phyloP scores from a whole-genome alignment of 495 filamentous ascomycete species.

The Lepraria neglecta region DNA sequence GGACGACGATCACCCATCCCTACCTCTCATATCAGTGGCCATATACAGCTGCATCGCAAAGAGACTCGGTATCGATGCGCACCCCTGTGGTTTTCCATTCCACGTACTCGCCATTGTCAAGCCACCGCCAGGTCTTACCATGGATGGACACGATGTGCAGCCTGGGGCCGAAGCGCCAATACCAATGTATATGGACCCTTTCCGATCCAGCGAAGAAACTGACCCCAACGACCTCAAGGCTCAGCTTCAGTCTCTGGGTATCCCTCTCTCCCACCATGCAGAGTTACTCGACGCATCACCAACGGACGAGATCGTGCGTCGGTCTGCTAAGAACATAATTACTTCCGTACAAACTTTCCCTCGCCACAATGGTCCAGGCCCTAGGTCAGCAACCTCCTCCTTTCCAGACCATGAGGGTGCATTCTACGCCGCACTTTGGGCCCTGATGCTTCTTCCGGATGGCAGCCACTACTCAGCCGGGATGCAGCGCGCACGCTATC shows the following conservation, averaged over 20 bases:
- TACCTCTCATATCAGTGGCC: slow-evolving; percentile 72
- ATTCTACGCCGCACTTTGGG: slow-evolving; percentile 74
- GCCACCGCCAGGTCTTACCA: slow-evolving; percentile 50
- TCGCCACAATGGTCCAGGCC: slow-evolving; percentile 23
- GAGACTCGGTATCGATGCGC: slow-evolving; percentile 61
- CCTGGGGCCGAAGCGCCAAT: slow-evolving; percentile 35
- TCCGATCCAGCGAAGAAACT: slow-evolving; percentile 61
- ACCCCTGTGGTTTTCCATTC: slow-evolving; percentile 67
- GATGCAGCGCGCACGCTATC: slow-evolving; percentile 52
- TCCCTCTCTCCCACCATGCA: slow-evolving; percentile 45
- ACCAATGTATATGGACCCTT: slow-evolving; percentile 80
- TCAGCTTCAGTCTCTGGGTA: slow-evolving; percentile 59
- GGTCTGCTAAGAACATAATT: slow-evolving; percentile 76
- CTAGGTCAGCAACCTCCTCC: slow-evolving; percentile 30
- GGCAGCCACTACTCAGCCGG: slow-evolving; percentile 36
- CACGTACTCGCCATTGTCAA: slow-evolving; percentile 72
- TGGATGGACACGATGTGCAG: slow-evolving; percentile 54
- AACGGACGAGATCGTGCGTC: slow-evolving; percentile 60
- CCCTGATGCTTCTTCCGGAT: slow-evolving; percentile 55
- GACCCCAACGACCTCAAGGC: slow-evolving; percentile 49
- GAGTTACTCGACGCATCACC: slow-evolving; percentile 54
- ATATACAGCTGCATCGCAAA: slow-evolving; percentile 64
- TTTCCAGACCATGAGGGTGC: slow-evolving; percentile 56
- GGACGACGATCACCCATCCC: slow-evolving; percentile 57
- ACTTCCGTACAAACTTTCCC: slow-evolving; percentile 46